Evolutionary conservation across 495 filamentous ascomycete genomes (phyloP).

Genomic region (Podospora appendiculata): DNA sequence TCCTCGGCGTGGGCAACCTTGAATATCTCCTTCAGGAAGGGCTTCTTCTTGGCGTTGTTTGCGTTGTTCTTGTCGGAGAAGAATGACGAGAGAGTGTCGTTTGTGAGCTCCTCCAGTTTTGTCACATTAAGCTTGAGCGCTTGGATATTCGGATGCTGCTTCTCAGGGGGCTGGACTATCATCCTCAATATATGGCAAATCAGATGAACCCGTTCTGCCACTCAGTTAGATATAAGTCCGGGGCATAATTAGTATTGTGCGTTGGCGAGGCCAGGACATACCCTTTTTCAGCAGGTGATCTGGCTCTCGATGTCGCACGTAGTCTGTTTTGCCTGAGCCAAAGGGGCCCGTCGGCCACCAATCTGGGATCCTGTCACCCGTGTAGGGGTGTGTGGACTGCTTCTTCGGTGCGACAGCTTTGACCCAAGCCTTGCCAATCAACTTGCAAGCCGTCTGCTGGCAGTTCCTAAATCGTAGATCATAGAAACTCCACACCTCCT

Average conservation of each 20-base stretch:
- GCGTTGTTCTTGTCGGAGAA: conserved; percentile 36
- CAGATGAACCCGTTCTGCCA: conserved; percentile 51
- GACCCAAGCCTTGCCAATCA: conserved; percentile 72
- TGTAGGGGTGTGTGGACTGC: conserved; percentile 78
- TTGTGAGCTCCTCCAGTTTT: conserved; percentile 38
- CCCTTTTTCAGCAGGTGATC: conserved; percentile 75
- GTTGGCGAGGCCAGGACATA: conserved; percentile 20
- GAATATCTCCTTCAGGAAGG: conserved; percentile 57
- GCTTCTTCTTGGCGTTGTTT: conserved; percentile 33
- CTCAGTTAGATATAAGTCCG: neutral
- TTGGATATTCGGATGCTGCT: conserved; percentile 29
- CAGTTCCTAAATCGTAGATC: conserved; percentile 54
- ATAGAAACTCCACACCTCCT: conserved; percentile 56
- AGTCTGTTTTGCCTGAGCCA: conserved; percentile 26
- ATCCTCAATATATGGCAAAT: conserved; percentile 56
- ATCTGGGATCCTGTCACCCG: conserved; percentile 56
- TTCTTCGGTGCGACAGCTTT: conserved; percentile 81
- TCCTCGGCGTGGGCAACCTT: conserved; percentile 59
- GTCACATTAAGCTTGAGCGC: conserved; percentile 32
- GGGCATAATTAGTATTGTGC: neutral
- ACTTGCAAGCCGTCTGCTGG: conserved; percentile 68
- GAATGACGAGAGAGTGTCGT: conserved; percentile 36
- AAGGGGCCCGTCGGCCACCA: conserved; percentile 70
- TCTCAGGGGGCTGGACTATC: conserved; percentile 37
- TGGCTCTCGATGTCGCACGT: conserved; percentile 67